Conservation (phyloP, 2,329 filamentous ascomycete genomes). For the Aspergillus calidoustus region DNA sequence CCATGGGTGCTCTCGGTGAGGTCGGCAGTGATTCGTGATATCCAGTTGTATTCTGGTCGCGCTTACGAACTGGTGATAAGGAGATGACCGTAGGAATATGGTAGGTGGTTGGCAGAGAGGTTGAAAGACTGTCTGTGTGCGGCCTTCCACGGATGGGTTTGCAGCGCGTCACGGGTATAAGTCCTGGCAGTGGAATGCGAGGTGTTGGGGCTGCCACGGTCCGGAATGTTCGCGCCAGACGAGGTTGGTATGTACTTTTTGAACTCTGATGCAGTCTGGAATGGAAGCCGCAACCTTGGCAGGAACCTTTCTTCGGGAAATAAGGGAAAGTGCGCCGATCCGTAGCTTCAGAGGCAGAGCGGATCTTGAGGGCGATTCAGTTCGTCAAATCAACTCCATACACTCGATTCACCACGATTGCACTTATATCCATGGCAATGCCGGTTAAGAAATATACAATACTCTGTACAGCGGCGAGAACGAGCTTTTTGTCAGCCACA, state of each 20-base stretch:
- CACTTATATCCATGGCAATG: background rate
- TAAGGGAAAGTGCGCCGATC: slow-evolving; percentile 8
- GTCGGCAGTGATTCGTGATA: background rate
- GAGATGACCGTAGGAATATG: background rate
- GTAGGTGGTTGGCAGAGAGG: background rate
- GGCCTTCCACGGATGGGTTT: slow-evolving; percentile 5
- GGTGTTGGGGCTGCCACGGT: slow-evolving; percentile 20
- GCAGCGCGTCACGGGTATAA: slow-evolving; percentile 16
- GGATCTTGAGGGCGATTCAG: background rate
- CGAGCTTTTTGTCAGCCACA: slow-evolving; percentile 18
- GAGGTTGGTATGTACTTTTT: slow-evolving; percentile 23
- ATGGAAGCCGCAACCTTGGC: slow-evolving; percentile 24
- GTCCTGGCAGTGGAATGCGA: slow-evolving; percentile 28
- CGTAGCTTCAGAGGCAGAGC: background rate
- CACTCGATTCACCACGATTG: background rate
- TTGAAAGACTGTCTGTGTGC: slow-evolving; percentile 1
- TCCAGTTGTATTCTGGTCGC: background rate
- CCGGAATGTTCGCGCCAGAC: slow-evolving; percentile 27
- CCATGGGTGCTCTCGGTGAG: slow-evolving; percentile 1
- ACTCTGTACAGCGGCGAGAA: slow-evolving; percentile 19
- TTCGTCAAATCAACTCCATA: background rate
- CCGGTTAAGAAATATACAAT: slow-evolving; percentile 13
- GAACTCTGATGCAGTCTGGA: slow-evolving; percentile 20
- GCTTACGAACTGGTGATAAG: slow-evolving; percentile 2
- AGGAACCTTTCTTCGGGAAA: background rate